Evolutionary conservation across 2,329 filamentous ascomycete genomes (phyloP).

Genomic region (Balansia obtecta): DNA sequence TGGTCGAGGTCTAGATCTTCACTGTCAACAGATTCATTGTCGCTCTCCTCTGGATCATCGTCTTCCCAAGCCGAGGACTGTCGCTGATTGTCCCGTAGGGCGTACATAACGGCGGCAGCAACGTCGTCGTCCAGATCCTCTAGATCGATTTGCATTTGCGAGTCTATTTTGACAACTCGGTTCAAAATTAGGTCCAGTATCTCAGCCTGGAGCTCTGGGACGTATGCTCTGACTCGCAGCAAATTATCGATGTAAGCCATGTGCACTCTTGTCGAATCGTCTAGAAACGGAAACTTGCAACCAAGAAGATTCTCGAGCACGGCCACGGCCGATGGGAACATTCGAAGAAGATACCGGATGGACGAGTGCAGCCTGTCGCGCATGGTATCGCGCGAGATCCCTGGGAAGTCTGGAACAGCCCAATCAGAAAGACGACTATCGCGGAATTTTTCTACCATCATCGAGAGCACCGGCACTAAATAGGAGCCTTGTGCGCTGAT

Average conservation of each 20-base stretch:
- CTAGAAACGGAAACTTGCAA: conserved; percentile 61
- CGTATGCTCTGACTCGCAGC: conserved; percentile 63
- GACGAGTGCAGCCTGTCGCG: conserved; percentile 64
- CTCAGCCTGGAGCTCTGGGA: conserved; percentile 64
- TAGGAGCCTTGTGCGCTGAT: conserved; percentile 75
- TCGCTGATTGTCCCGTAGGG: conserved; percentile 19
- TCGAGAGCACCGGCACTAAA: conserved; percentile 59
- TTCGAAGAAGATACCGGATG: conserved; percentile 61
- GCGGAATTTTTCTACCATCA: conserved; percentile 69
- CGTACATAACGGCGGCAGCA: conserved; percentile 57
- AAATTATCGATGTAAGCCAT: conserved; percentile 83
- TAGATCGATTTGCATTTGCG: conserved; percentile 86
- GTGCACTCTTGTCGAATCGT: conserved; percentile 66
- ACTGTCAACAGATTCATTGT: conserved; percentile 58
- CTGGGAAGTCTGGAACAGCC: conserved; percentile 38
- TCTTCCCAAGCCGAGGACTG: conserved; percentile 30
- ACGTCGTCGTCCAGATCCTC: conserved; percentile 87
- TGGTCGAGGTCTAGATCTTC: conserved; percentile 57
- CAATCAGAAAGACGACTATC: conserved; percentile 34
- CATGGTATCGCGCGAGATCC: conserved; percentile 51
- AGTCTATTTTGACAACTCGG: conserved; percentile 84
- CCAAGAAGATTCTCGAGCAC: conserved; percentile 56
- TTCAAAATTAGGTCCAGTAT: conserved; percentile 76
- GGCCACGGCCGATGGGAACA: conserved; percentile 68
- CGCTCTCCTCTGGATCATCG: conserved; percentile 46